Conservation (phyloP, 2,329 filamentous ascomycete genomes). For the Fusarium udum region DNA sequence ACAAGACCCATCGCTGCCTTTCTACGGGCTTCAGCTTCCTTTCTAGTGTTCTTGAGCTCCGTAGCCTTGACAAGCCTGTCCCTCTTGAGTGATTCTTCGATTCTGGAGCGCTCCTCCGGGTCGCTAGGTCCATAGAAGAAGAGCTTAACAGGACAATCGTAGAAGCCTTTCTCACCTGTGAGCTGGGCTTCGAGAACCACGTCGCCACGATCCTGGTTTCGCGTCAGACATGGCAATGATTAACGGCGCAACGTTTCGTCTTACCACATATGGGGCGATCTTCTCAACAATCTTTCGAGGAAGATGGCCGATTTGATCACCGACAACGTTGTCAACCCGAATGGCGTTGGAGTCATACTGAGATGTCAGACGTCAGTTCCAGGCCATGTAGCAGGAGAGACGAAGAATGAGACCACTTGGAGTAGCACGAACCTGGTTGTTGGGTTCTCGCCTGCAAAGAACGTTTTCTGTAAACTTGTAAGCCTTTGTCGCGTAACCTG, state of each 20-base stretch:
- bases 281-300: slow-evolving; percentile 74
- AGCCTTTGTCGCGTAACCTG: not conserved
- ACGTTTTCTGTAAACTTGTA: slow-evolving; percentile 60
- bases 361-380: not conserved
- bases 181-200: slow-evolving; percentile 76
- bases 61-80: slow-evolving; percentile 71
- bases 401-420: slow-evolving; percentile 21
- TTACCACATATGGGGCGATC: slow-evolving; percentile 76
- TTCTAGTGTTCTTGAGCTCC: slow-evolving; percentile 64
- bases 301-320: slow-evolving; percentile 81
- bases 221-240: slow-evolving; percentile 20
- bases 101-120: slow-evolving; percentile 56
- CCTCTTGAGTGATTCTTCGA: slow-evolving; percentile 70
- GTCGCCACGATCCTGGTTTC: slow-evolving; percentile 62
- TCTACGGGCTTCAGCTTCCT: slow-evolving; percentile 63
- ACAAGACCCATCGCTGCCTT: slow-evolving; percentile 52
- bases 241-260: slow-evolving; percentile 24
- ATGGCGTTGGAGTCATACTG: slow-evolving; percentile 80
- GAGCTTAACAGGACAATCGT: slow-evolving; percentile 77
- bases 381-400: not conserved
- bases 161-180: slow-evolving; percentile 71
- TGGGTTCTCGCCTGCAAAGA: slow-evolving; percentile 70
- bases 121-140: slow-evolving; percentile 75
- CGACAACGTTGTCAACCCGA: slow-evolving; percentile 78
- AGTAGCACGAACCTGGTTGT: slow-evolving; percentile 60